Evolutionary conservation across 371 early-diverging fungal genomes (phyloP).

Genomic region (Mortierella sp.): DNA sequence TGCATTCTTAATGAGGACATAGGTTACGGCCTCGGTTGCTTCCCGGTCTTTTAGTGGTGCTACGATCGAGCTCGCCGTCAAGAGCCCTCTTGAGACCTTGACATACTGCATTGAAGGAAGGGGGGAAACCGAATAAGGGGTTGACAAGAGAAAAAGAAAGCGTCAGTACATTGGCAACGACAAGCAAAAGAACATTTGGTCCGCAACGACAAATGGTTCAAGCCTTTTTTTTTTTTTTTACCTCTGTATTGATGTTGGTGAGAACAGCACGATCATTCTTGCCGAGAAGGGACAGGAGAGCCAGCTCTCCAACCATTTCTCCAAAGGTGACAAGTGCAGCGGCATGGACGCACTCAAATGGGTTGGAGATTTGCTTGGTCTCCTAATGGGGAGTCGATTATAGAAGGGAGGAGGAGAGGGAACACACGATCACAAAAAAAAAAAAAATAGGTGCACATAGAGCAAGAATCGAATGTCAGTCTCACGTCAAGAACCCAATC

Average conservation of each 20-base stretch:
- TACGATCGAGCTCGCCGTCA: slow-evolving; percentile 48
- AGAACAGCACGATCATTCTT: slow-evolving; percentile 61
- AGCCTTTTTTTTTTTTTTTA: slow-evolving; percentile 35
- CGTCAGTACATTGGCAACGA: background rate
- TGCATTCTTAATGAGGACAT: slow-evolving; percentile 48
- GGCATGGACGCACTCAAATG: slow-evolving; percentile 59
- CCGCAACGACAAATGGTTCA: background rate
- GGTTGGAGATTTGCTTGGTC: slow-evolving; percentile 40
- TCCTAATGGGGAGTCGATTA: slow-evolving; percentile 12
- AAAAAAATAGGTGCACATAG: too few relatives aligned
- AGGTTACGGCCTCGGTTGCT: slow-evolving; percentile 22
- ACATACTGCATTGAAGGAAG: slow-evolving; percentile 22
- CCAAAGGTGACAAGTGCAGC: slow-evolving; percentile 71
- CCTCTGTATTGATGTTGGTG: slow-evolving; percentile 62
- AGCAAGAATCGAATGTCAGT: background rate
- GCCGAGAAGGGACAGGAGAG: slow-evolving; percentile 57
- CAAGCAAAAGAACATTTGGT: background rate
- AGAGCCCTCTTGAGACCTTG: slow-evolving; percentile 43
- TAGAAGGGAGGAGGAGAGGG: background rate
- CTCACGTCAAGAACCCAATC: too few relatives aligned
- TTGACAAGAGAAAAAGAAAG: background rate
- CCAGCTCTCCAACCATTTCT: slow-evolving; percentile 68
- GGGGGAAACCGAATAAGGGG: background rate
- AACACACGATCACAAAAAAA: background rate
- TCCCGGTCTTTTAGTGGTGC: slow-evolving; percentile 46